Evolutionary conservation across 495 filamentous ascomycete species (phyloP).

Genomic region (Annulohypoxylon bovei): DNA sequence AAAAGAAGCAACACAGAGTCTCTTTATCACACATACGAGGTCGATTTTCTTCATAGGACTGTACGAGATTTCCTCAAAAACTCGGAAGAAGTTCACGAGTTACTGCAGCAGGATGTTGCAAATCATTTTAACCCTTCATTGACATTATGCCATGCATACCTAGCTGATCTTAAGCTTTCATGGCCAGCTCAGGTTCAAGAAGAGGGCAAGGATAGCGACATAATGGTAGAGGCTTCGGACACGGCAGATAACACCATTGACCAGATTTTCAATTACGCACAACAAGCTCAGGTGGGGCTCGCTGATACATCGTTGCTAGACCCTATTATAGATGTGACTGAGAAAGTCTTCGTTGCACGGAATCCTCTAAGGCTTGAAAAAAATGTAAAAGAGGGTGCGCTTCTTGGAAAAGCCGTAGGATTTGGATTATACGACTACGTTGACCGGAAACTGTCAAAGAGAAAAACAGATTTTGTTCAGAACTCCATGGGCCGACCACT

Average conservation of each 20-base stretch:
- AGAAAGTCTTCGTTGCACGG: not conserved
- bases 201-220: no score
- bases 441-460: not conserved
- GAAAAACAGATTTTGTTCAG: not conserved
- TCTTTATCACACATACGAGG: not conserved
- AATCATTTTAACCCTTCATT: not conserved
- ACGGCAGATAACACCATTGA: not conserved
- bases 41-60: conserved; percentile 44
- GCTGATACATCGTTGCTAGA: not conserved
- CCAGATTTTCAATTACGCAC: not conserved
- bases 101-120: not conserved
- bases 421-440: not conserved
- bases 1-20: not conserved
- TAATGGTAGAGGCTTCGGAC: no score
- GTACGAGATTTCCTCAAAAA: conserved; percentile 40
- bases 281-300: not conserved
- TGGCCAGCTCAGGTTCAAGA: not conserved
- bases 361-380: no score
- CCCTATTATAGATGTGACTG: not conserved
- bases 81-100: not conserved
- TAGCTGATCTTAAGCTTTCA: not conserved
- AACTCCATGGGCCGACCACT: not conserved
- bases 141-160: not conserved
- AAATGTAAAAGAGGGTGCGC: no score
- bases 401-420: not conserved